Percentiles rank a stretch among this genome's conserved stretches.
phyloP scores from a whole-genome alignment of 208 protist genomes.

The Crithidia acanthocephali region DNA sequence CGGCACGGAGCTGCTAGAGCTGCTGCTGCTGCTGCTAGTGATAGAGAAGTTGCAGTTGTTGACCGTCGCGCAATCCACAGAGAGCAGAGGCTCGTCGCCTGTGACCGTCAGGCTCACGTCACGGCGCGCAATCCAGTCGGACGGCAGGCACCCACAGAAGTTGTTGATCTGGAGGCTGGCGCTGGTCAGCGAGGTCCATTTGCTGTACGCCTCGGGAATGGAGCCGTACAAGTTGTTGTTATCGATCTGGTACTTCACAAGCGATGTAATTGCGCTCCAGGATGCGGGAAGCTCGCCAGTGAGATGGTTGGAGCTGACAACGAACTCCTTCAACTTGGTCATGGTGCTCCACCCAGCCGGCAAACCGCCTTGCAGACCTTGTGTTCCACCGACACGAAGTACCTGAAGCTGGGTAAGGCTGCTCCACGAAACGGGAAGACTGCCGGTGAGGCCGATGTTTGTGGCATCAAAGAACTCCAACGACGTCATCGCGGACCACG shows the following conservation, averaged over 20 bases:
- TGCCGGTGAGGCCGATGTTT: not conserved
- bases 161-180: not conserved
- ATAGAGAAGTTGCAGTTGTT: not conserved
- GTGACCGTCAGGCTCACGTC: not conserved
- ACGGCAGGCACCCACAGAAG: conserved; percentile 1
- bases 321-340: not conserved
- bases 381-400: not conserved
- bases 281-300: not conserved
- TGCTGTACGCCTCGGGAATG: not conserved
- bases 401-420: not conserved
- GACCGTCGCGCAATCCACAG: not conserved
- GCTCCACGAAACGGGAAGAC: not conserved
- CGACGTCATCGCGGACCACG: not conserved
- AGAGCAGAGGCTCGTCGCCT: not conserved
- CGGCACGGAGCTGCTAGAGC: not conserved
- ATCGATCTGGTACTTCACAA: not conserved
- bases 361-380: not conserved
- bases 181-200: not conserved
- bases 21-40: not conserved
- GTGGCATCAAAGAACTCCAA: not conserved
- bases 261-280: not conserved
- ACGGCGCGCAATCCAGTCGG: not conserved
- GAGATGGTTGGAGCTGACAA: not conserved
- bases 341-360: not conserved
- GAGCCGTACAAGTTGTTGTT: not conserved